Percentiles rank a stretch among this genome's conserved stretches.
phyloP scores from a whole-genome alignment of 2,329 filamentous ascomycete genomes.

The Aspergillus proliferans region DNA sequence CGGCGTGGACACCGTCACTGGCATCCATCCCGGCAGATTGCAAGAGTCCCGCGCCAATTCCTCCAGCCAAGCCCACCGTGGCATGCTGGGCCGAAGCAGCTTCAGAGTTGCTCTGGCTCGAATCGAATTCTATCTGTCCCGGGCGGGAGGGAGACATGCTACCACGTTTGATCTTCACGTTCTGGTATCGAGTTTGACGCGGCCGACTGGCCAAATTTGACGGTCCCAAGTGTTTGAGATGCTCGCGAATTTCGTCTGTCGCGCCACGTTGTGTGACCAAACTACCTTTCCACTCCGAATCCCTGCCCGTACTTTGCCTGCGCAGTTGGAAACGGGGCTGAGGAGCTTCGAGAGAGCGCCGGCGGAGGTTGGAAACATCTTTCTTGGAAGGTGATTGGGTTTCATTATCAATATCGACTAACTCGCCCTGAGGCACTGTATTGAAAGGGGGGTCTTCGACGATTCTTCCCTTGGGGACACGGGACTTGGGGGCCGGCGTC shows the following conservation, averaged over 20 bases:
- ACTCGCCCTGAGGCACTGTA: conserved; percentile 26
- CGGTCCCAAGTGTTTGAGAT: conserved; percentile 58
- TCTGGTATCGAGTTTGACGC: conserved; percentile 55
- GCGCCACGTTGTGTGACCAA: conserved; percentile 44
- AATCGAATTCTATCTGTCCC: conserved; percentile 29
- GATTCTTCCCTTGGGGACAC: conserved; percentile 54
- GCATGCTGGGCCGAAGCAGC: conserved; percentile 20
- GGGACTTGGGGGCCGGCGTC: conserved; percentile 72
- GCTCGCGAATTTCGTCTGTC: conserved; percentile 52
- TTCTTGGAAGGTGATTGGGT: conserved; percentile 19
- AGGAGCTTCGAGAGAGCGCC: conserved; percentile 30
- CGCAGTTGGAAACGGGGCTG: conserved; percentile 37
- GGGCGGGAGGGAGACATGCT: conserved; percentile 28
- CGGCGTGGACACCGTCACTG: conserved; percentile 60
- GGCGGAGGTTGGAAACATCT: conserved; percentile 18
- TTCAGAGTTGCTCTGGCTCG: conserved; percentile 39
- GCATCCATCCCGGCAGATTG: conserved; percentile 51
- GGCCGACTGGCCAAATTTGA: conserved; percentile 58
- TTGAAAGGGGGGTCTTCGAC: conserved; percentile 41
- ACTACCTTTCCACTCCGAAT: conserved; percentile 19
- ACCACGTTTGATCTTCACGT: conserved; percentile 61
- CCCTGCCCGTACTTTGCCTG: conserved; percentile 26
- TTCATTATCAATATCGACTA: conserved; percentile 45
- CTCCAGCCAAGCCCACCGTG: conserved; percentile 41
- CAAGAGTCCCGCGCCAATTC: conserved; percentile 50